Conservation (phyloP, 2,329 filamentous ascomycete species). For the Exophiala calicioides region DNA sequence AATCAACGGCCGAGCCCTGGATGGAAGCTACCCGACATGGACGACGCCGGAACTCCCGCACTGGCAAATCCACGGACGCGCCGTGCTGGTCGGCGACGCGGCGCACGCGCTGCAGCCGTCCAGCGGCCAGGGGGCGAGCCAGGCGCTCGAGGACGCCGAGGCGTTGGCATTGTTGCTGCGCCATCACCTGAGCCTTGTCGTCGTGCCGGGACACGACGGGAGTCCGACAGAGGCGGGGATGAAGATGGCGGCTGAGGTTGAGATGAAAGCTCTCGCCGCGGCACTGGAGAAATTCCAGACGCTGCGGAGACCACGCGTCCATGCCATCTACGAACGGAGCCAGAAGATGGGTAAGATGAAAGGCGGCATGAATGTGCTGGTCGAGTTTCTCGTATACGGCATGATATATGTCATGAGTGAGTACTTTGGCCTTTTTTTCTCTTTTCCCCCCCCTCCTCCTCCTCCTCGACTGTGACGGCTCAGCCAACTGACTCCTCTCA, state of each 20-base stretch:
- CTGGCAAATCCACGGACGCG: conserved; percentile 48
- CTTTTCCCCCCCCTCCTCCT: no score
- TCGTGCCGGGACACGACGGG: no score
- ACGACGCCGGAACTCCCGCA: conserved; percentile 49
- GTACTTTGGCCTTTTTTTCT: no score
- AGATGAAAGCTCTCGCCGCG: conserved; percentile 32
- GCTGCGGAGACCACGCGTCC: conserved; percentile 40
- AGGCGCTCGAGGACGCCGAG: conserved; percentile 58
- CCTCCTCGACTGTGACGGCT: not conserved
- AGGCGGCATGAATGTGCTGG: conserved; percentile 35
- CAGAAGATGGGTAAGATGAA: conserved; percentile 40
- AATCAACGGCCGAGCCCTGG: conserved; percentile 9
- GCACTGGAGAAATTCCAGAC: conserved; percentile 38
- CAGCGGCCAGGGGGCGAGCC: conserved; percentile 56
- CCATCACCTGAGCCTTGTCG: conserved; percentile 33
- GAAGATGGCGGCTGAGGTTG: no score
- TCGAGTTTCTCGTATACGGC: conserved; percentile 43
- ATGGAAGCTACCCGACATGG: conserved; percentile 52
- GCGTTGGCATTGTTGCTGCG: conserved; percentile 46
- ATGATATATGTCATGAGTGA: conserved; percentile 40
- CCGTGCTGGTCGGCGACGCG: conserved; percentile 59
- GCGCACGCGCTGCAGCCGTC: conserved; percentile 58
- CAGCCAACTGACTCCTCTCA: conserved; percentile 11
- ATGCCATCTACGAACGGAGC: conserved; percentile 37
- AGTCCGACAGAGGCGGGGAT: no score